A percentile compares a stretch with the other conserved stretches of the same genome.
Evolutionary conservation across 345 rosid genomes (phyloP).

Genomic region (Populus simonii): DNA sequence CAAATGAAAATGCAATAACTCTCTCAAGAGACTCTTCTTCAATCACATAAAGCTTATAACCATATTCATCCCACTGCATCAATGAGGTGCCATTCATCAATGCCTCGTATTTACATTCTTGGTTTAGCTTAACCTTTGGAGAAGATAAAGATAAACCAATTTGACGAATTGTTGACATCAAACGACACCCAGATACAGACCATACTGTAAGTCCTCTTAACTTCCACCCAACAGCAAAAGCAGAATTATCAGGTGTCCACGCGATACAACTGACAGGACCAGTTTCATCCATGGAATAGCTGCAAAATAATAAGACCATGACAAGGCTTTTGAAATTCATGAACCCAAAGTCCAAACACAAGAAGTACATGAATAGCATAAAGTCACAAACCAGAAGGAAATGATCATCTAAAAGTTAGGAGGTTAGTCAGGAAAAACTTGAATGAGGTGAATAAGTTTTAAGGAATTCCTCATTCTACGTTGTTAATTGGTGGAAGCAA

Average conservation of each 20-base stretch:
- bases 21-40: slow-evolving; percentile 85
- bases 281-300: slow-evolving; percentile 87
- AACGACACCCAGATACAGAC: slow-evolving; percentile 97
- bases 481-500: neutral
- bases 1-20: slow-evolving; percentile 89
- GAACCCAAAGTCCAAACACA: neutral
- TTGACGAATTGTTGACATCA: slow-evolving; percentile 97
- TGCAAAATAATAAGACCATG: slow-evolving; percentile 35
- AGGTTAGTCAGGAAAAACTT: neutral
- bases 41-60: slow-evolving; percentile 82
- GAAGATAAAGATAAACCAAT: slow-evolving; percentile 83
- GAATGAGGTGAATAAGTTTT: neutral
- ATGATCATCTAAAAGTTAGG: slow-evolving; percentile 1
- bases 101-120: slow-evolving; percentile 80
- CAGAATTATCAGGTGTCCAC: slow-evolving; percentile 98
- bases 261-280: slow-evolving; percentile 90
- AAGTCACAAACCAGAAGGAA: slow-evolving; percentile 1
- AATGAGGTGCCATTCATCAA: slow-evolving; percentile 79
- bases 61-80: slow-evolving; percentile 96
- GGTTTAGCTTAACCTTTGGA: slow-evolving; percentile 65
- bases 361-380: neutral
- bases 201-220: slow-evolving; percentile 92
- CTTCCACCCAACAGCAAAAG: slow-evolving; percentile 99
- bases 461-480: neutral
- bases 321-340: neutral